Base-by-base conservation (phyloP, 352 stramenopile genomes). In the Thraustotheca clavata region DNA sequence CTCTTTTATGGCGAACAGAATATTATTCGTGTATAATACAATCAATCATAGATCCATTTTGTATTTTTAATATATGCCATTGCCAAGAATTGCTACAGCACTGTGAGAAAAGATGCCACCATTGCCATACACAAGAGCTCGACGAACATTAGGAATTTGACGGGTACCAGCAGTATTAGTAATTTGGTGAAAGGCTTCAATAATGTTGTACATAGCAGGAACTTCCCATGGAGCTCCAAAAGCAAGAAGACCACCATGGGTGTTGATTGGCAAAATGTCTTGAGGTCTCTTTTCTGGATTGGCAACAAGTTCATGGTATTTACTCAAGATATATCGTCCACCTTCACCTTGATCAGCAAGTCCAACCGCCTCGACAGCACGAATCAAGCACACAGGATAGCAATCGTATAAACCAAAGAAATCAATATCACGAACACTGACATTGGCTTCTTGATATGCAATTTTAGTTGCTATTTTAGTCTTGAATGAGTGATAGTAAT, bases 341-440 rank as follows among this genome's bases (percentile, higher is more conserved):
- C 62, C 72, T 6, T 48, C 24, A 26, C 71, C 71, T 50, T 78
- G 69, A n/a, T 27, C n/a, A 26, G 43, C 60, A 16, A 79, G 46
- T 7, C 73, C 73, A 48, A 69, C 60, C 18, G 69, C 67, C 49
- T 79, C 73, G n/a, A 79, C 59, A n/a, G 73, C 73, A 27, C 73
- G 70, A 18, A 79, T 46, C 6, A 79, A 67, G 48, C 73, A 79
- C 26, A 79, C 75, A 20, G 73, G 73, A 57, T 78, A 79, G 50
- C 73, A 79, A 59, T 79, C 73, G 59, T 79, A 79, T 18, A 79
- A 41, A 24, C 71, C 73, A 59, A 79, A 79, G 26, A 75, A 77
- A 38, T 79, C 71, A 52, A 79, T 79, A 32, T 79, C 69, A 5
- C 69, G 43, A 0, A 62, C 41, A 9, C 27, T 40, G 5, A 77